phyloP scores from a whole-genome alignment of 2,329 filamentous ascomycete genomes.

The Pseudogymnoascus sp. region DNA sequence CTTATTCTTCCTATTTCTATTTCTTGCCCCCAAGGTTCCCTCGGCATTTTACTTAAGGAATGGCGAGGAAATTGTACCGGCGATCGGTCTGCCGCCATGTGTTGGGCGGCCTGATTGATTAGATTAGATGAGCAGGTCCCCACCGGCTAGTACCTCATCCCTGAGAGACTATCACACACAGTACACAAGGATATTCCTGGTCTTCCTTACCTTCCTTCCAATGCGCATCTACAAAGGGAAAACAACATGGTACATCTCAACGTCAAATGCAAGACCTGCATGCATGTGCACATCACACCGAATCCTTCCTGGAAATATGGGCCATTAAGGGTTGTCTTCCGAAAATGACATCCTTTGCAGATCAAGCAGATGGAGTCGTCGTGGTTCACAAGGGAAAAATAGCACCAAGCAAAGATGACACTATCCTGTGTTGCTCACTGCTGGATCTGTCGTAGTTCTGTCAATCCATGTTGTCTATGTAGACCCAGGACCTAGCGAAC shows the following conservation, averaged over 20 bases:
- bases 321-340: background rate
- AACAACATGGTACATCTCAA: background rate
- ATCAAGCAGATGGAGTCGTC: background rate
- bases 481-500: background rate
- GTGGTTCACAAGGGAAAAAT: background rate
- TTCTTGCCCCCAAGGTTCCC: background rate
- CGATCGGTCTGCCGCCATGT: background rate
- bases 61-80: background rate
- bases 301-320: conserved; percentile 4
- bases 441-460: background rate
- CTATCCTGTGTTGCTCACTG: background rate
- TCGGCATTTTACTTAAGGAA: background rate
- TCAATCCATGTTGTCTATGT: background rate
- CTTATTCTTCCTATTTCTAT: background rate
- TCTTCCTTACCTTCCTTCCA: background rate
- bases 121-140: background rate
- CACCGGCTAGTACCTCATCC: background rate
- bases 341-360: background rate
- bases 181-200: background rate
- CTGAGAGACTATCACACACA: too few relatives aligned
- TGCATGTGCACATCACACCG: background rate
- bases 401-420: background rate
- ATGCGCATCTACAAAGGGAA: background rate
- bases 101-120: background rate
- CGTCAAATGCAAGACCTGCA: background rate